Conservation (phyloP, 2,329 filamentous ascomycete genomes). For the Akanthomyces muscarius region DNA sequence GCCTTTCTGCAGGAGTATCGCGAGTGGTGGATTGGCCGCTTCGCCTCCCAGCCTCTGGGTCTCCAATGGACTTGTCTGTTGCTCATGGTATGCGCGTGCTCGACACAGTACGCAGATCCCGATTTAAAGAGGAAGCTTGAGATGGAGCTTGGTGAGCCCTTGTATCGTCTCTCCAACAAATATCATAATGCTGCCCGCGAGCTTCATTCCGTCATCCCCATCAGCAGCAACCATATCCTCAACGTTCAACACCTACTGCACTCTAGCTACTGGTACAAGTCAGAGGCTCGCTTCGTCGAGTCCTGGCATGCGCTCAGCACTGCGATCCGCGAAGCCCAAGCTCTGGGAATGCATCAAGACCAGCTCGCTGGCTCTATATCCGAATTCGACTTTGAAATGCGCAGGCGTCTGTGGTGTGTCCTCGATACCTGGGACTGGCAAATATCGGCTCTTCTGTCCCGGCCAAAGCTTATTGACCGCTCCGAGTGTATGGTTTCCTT, state of each 20-base stretch:
- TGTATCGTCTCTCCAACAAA: conserved; percentile 28
- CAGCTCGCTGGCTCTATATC: conserved; percentile 24
- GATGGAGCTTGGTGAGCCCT: conserved; percentile 28
- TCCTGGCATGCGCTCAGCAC: conserved; percentile 35
- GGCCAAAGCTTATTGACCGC: conserved; percentile 20
- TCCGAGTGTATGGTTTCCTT: conserved; percentile 16
- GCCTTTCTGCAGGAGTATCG: conserved; percentile 35
- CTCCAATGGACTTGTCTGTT: conserved; percentile 38
- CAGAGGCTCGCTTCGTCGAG: conserved; percentile 34
- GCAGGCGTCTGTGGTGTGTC: conserved; percentile 35
- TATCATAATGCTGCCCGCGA: conserved; percentile 33
- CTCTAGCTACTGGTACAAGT: conserved; percentile 37
- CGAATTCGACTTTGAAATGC: conserved; percentile 35
- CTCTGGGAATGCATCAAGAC: conserved; percentile 33
- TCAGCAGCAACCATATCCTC: conserved; percentile 30
- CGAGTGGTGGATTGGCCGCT: conserved; percentile 32
- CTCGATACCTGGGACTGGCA: conserved; percentile 39
- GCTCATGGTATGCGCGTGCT: conserved; percentile 36
- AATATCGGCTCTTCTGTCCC: conserved; percentile 30
- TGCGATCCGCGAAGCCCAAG: conserved; percentile 35
- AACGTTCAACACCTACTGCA: conserved; percentile 35
- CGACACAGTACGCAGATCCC: conserved; percentile 31
- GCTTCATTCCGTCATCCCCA: conserved; percentile 30
- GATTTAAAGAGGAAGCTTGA: conserved; percentile 31
- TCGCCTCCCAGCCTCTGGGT: conserved; percentile 29